Evolutionary conservation across 2,329 filamentous ascomycete species (phyloP).

Genomic region (Coniochaeta sp.): DNA sequence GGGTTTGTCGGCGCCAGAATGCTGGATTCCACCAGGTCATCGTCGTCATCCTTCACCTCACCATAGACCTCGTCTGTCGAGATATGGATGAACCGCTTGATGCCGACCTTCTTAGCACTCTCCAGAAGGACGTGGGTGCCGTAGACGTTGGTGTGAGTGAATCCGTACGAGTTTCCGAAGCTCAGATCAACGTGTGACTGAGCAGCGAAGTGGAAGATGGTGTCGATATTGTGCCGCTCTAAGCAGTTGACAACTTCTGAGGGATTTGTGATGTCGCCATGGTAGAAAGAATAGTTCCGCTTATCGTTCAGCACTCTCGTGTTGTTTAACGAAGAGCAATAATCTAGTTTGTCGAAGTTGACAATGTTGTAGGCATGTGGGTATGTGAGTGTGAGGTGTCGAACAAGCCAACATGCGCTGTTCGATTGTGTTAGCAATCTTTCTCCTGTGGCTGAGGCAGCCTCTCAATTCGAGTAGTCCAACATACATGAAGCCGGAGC

Average conservation of each 20-base stretch:
- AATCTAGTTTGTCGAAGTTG: slow-evolving; percentile 80
- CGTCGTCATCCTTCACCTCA: slow-evolving; percentile 64
- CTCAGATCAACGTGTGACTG: slow-evolving; percentile 77
- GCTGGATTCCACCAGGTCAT: slow-evolving; percentile 65
- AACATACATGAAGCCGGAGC: slow-evolving; percentile 76
- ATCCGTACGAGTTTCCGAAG: slow-evolving; percentile 75
- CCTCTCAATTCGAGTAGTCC: not conserved
- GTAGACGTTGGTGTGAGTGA: slow-evolving; percentile 75
- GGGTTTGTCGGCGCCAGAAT: slow-evolving; percentile 75
- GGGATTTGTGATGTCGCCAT: slow-evolving; percentile 69
- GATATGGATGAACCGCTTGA: slow-evolving; percentile 72
- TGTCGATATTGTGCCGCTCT: slow-evolving; percentile 65
- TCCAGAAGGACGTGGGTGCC: slow-evolving; percentile 79
- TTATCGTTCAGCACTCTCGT: slow-evolving; percentile 59
- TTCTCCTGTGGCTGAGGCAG: not conserved
- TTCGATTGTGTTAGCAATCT: slow-evolving; percentile 1
- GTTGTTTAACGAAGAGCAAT: slow-evolving; percentile 75
- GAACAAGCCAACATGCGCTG: slow-evolving; percentile 76
- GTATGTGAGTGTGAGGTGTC: slow-evolving; percentile 69
- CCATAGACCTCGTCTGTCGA: slow-evolving; percentile 84
- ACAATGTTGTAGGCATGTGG: slow-evolving; percentile 68
- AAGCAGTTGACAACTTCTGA: slow-evolving; percentile 64
- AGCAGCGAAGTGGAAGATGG: slow-evolving; percentile 78
- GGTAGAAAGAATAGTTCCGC: slow-evolving; percentile 71
- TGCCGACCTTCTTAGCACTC: slow-evolving; percentile 61